These are phyloP conservation scores for Osmanthus fragrans DNA, from an alignment of 257 asterid species.

Conservation along the genomic window DNA sequence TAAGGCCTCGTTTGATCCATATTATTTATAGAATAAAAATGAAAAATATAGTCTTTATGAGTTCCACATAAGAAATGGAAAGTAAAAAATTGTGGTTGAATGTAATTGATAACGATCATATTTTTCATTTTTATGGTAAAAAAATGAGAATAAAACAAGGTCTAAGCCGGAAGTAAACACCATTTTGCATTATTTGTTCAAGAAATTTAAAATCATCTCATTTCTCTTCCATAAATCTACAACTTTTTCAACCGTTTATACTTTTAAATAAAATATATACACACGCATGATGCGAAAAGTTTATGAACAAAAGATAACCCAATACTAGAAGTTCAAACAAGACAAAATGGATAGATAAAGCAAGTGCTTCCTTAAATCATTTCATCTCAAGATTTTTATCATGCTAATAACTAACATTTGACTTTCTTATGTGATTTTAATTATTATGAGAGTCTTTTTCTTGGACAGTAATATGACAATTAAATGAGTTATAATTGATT, in stretches of 20 bases:
- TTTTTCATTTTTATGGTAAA: no score
- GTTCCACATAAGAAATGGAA: no score
- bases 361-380: constrained; percentile 34
- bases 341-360: constrained; percentile 2
- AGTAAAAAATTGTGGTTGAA: no score
- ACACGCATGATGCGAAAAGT: not conserved
- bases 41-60: no score
- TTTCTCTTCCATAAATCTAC: not conserved
- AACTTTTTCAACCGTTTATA: not conserved
- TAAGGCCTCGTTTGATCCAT: no score
- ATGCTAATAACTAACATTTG: constrained; percentile 27
- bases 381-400: constrained; percentile 23
- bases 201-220: not conserved
- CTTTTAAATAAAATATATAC: not conserved
- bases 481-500: not conserved
- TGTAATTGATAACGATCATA: no score
- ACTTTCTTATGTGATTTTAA: constrained; percentile 8
- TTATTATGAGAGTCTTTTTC: not conserved
- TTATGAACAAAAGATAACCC: not conserved
- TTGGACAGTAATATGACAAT: not conserved
- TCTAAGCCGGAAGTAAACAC: no score
- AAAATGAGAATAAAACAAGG: no score
- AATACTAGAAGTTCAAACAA: not conserved
- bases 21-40: no score
- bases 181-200: not conserved